Base-by-base conservation (phyloP, 1,284 basidiomycete genomes). In the Cryptococcus wingfieldii region DNA sequence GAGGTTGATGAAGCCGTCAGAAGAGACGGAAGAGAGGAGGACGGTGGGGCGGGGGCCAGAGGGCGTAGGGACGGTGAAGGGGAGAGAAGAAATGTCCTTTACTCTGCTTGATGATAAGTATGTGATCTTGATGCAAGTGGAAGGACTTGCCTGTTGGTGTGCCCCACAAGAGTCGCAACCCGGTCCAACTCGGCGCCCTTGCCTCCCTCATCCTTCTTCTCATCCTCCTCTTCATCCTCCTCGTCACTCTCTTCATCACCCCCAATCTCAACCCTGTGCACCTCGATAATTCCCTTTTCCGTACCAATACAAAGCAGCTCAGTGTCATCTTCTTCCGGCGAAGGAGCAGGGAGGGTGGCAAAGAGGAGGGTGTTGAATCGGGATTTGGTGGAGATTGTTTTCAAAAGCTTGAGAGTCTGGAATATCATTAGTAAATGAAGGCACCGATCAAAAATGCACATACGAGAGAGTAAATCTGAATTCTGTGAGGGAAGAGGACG, bases 321-420 rank as follows among this genome's bases (percentile, higher is more conserved):
- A 38, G 2, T 79, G 16, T 54, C 55, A 14, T 59, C 81, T 1
- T 80, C 81, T 28, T 80, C 75, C 0, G 79, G 74, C 2, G 58
- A 51, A 18, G 60, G 44, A 12, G 59, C 55, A 0, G 75, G 70
- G 16, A 83, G 80, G 61, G 80, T 79, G 67, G 82, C 84, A 73
- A 95, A 95, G 50, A 81, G 81, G 48, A 90, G 72, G 61, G 87
- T 86, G 61, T 95, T 91, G 66, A 94, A 82, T 10, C 92, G 83
- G 5, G 87, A 84, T 2, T 86, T 80, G 64, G 92, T 89, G 0
- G 77, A 80, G 60, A 94, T 82, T 0, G 83, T 85, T 65, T 87
- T 82, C 4, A 89, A 75, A 12, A 88, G 77, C 19, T 80, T 79
- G 85, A 93, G 87, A 47, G 85, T 82, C 86, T 90, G 61, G 9